phyloP scores from a whole-genome alignment of 345 rosid species.

The Eucalyptus caleyi region DNA sequence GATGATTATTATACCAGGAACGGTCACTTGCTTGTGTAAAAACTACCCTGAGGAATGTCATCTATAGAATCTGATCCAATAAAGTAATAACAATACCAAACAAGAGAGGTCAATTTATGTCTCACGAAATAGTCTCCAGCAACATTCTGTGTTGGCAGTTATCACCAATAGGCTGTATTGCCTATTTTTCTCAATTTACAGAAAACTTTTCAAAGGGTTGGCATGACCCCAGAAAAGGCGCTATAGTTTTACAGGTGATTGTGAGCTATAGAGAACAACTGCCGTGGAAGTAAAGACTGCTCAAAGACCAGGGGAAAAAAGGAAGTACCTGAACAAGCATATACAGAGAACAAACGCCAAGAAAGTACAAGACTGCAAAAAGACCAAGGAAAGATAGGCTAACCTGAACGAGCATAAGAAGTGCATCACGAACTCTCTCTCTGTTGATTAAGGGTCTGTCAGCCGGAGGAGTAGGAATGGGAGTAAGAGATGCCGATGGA shows the following conservation, averaged over 20 bases:
- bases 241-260: background rate
- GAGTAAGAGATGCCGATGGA: conserved; percentile 55
- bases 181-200: background rate
- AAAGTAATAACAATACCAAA: background rate
- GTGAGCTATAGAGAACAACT: background rate
- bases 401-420: conserved; percentile 56
- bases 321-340: background rate
- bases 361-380: background rate
- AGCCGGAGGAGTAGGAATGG: conserved; percentile 5
- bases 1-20: background rate
- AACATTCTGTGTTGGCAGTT: background rate
- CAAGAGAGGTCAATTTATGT: background rate
- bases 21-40: background rate
- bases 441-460: conserved; percentile 23
- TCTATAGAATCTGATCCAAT: background rate
- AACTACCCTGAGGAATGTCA: background rate
- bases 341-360: background rate
- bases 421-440: conserved; percentile 54
- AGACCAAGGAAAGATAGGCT: background rate
- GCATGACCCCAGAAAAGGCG: background rate
- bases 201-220: background rate
- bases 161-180: background rate
- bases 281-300: background rate
- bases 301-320: background rate
- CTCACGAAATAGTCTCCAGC: background rate